Base-by-base conservation (phyloP, 352 stramenopile species). In the Thraustochytrium striatum region DNA sequence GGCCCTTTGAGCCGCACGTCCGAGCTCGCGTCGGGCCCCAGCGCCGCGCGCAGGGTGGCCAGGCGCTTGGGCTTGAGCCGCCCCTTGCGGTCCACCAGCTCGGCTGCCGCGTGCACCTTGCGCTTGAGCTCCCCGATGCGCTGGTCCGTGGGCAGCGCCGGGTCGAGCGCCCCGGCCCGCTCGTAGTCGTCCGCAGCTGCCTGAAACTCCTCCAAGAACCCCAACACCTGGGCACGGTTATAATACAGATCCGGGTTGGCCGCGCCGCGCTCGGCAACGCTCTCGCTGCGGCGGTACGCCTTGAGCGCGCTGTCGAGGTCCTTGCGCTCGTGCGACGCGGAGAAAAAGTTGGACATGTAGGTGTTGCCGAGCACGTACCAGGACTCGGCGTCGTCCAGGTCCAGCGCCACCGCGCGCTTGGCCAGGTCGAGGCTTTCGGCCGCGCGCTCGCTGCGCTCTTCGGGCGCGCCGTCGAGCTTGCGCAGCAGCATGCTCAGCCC, bases 291-390 rank as follows among this genome's bases (percentile, higher is more conserved):
- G 28, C n/a, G 41, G 72, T 81, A 83, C 9, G 69, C 79, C 53
- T 73, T 75, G 39, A 50, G 30, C 41, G 79, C 69, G 8, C 9
- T n/a, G 8, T 50, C 36, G 50, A 83, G 72, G 41, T 83, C 69
- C n/a, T 16, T n/a, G 25, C 47, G 35, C 21, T 47, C 57, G 53
- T 52, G 33, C 3, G 39, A 72, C 5, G 21, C 7, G 2, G 57
- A 16, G 47, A 83, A 81, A 55, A 61, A 83, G 16, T 41, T 2
- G 30, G 47, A 32, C 30, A 83, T 38, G 41, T 65, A 78, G n/a
- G 79, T 50, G 38, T 81, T 83, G 11, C 69, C 79, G n/a, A 83
- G 47, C 19, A 81, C 57, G 61, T 81, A 83, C 79, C 79, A 83
- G 11, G 70, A 81, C 72, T 83, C 79, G 30, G 50, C 69, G 36